A percentile compares a stretch with the other conserved stretches of the same genome.
Evolutionary conservation across 2,329 filamentous ascomycete genomes (phyloP).

Genomic region (Exophiala mesophila): DNA sequence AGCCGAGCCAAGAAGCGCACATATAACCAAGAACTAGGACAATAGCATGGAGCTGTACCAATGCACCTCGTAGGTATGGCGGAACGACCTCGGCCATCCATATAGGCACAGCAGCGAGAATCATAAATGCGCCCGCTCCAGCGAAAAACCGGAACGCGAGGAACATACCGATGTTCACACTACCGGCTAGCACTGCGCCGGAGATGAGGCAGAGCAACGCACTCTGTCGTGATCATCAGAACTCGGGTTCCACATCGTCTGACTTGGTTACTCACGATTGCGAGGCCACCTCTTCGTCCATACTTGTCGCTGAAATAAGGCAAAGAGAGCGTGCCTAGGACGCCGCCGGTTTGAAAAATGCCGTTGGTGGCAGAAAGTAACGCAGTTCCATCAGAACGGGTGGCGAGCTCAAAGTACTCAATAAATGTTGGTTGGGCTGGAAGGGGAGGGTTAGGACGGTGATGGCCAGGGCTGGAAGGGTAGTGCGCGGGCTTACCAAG

Average conservation of each 20-base stretch:
- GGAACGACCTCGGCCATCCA: slow-evolving; percentile 53
- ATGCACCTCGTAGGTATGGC: slow-evolving; percentile 47
- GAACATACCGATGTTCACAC: slow-evolving; percentile 16
- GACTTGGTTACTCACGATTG: slow-evolving; percentile 4
- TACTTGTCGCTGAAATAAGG: slow-evolving; percentile 6
- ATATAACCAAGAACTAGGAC: slow-evolving; percentile 29
- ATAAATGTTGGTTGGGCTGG: slow-evolving; percentile 42
- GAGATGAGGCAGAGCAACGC: too few species aligned
- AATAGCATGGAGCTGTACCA: slow-evolving; percentile 31
- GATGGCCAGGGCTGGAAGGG: too few species aligned
- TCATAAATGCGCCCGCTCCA: slow-evolving; percentile 20
- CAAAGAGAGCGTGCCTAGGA: slow-evolving; percentile 26
- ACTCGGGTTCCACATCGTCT: too few species aligned
- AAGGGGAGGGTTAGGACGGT: background rate
- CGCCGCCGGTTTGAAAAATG: slow-evolving; percentile 39
- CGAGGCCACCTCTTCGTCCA: slow-evolving; percentile 3
- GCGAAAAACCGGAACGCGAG: slow-evolving; percentile 15
- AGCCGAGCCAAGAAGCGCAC: slow-evolving; percentile 19
- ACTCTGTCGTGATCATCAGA: too few species aligned
- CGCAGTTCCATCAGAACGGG: slow-evolving; percentile 35
- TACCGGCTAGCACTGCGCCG: slow-evolving; percentile 23
- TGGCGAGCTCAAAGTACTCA: slow-evolving; percentile 38
- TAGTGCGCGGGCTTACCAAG: background rate
- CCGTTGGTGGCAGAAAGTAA: slow-evolving; percentile 39
- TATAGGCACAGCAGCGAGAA: slow-evolving; percentile 11